Percentiles rank a stretch among this genome's conserved stretches.
These are phyloP conservation scores for Berkeleyomyces basicola DNA, from an alignment of 2,329 filamentous ascomycete genomes.

Conservation along the genomic window DNA sequence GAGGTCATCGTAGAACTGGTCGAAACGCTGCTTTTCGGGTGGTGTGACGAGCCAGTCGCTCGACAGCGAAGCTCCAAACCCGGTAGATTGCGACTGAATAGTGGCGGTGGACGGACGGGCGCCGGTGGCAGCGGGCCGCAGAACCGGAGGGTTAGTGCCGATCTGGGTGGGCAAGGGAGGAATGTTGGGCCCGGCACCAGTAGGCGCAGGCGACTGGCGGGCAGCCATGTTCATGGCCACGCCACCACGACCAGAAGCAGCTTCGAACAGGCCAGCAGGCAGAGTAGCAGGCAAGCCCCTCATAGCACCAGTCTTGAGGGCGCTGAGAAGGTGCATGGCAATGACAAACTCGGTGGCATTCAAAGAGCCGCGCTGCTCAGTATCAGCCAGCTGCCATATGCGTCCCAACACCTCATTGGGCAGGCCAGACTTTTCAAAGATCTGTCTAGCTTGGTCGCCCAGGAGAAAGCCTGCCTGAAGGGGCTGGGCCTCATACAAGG, in stretches of 20 bases:
- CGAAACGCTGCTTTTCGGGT: conserved; percentile 74
- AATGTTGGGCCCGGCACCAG: conserved; percentile 19
- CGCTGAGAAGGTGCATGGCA: conserved; percentile 92
- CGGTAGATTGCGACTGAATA: conserved; percentile 24
- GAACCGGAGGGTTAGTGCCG: conserved; percentile 45
- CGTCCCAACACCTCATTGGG: conserved; percentile 82
- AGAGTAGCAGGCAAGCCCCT: conserved; percentile 64
- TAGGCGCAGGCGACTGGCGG: conserved; percentile 34
- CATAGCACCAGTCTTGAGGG: conserved; percentile 70
- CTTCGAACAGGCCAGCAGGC: conserved; percentile 77
- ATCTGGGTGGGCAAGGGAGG: conserved; percentile 58
- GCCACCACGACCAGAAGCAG: conserved; percentile 51
- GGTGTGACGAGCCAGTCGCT: conserved; percentile 68
- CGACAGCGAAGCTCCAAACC: conserved; percentile 20
- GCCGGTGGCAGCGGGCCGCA: conserved; percentile 33
- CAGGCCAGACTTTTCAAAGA: conserved; percentile 84
- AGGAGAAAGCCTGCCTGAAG: conserved; percentile 62
- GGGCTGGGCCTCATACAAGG: conserved; percentile 80
- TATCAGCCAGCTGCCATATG: conserved; percentile 92
- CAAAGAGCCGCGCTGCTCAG: conserved; percentile 75
- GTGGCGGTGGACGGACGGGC: conserved; percentile 29
- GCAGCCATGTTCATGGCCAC: conserved; percentile 20
- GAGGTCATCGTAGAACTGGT: conserved; percentile 67
- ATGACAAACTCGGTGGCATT: conserved; percentile 89
- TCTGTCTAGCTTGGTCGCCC: conserved; percentile 75